Percentiles rank a stretch among this genome's conserved stretches.
These are phyloP conservation scores for Camelina hispida DNA, from an alignment of 345 rosid species.

Conservation along the genomic window DNA sequence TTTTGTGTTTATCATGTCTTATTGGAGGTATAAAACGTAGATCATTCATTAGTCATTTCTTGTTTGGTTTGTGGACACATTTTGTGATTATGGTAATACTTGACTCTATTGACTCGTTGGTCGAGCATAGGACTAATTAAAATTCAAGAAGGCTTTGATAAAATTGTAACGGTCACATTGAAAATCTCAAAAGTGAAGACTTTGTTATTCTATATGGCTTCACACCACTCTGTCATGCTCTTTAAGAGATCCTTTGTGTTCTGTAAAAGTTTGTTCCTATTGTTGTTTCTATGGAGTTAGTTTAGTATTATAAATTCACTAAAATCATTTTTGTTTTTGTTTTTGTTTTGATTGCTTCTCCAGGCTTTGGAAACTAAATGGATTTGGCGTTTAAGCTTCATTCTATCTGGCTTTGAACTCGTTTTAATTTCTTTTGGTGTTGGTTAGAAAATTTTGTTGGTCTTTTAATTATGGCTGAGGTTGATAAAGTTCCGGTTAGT, in stretches of 20 bases:
- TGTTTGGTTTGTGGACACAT: conserved; percentile 14
- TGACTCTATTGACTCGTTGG: neutral
- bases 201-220: neutral
- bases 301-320: too few species aligned
- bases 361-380: conserved; percentile 27
- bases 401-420: conserved; percentile 28
- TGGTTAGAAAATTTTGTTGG: too few species aligned
- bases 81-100: conserved; percentile 3
- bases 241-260: too few species aligned
- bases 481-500: conserved; percentile 15
- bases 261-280: too few species aligned
- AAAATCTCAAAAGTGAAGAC: neutral
- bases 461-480: conserved; percentile 44
- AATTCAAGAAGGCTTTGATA: neutral
- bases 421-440: neutral
- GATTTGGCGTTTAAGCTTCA: neutral
- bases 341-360: conserved; percentile 15
- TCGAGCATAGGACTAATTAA: neutral
- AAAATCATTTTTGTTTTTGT: neutral
- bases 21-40: neutral
- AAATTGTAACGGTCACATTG: conserved; percentile 3
- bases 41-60: neutral
- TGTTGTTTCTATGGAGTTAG: too few species aligned
- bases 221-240: too few species aligned
- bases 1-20: neutral